A percentile compares a stretch with the other conserved stretches of the same genome.
Evolutionary conservation across 768 basidiomycete genomes (phyloP).

Genomic region (Rhizopogon vulgaris): DNA sequence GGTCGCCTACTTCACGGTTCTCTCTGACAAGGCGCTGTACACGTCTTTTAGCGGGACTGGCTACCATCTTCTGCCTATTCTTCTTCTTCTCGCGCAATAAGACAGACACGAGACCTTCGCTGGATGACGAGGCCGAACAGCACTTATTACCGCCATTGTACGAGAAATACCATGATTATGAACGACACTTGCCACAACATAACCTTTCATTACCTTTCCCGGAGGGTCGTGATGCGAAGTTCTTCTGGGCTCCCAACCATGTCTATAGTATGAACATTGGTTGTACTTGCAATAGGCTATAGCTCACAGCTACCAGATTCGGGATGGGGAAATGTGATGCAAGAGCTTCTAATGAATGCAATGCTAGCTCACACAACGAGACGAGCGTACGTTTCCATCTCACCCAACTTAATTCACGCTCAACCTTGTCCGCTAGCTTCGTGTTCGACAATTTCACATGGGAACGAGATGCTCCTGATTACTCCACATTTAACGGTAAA

Average conservation of each 20-base stretch:
- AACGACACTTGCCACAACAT: constrained; percentile 42
- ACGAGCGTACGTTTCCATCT: constrained; percentile 38
- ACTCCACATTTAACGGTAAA: constrained; percentile 42
- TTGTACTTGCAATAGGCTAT: no score
- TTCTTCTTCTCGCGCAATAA: neutral
- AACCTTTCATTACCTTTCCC: constrained; percentile 31
- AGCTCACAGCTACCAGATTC: constrained; percentile 26
- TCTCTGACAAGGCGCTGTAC: constrained; percentile 6
- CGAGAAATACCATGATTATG: constrained; percentile 35
- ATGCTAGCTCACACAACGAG: constrained; percentile 41
- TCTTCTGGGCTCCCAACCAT: constrained; percentile 46
- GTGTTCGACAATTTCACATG: constrained; percentile 60
- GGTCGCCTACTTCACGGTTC: neutral
- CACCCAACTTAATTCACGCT: neutral
- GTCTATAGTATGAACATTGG: constrained; percentile 26
- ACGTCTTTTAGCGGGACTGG: neutral
- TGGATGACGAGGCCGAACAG: neutral
- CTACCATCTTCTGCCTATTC: neutral
- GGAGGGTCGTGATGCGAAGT: constrained; percentile 35
- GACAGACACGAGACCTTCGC: neutral
- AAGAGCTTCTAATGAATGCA: constrained; percentile 50
- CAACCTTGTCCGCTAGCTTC: constrained; percentile 25
- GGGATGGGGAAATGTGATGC: constrained; percentile 60
- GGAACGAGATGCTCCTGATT: constrained; percentile 36
- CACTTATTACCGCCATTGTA: constrained; percentile 39